Evolutionary conservation across 805 yeast genomes (phyloP), one percentile per base, ranked within the genome.

Genomic region (Hyphopichia homilentoma): DNA sequence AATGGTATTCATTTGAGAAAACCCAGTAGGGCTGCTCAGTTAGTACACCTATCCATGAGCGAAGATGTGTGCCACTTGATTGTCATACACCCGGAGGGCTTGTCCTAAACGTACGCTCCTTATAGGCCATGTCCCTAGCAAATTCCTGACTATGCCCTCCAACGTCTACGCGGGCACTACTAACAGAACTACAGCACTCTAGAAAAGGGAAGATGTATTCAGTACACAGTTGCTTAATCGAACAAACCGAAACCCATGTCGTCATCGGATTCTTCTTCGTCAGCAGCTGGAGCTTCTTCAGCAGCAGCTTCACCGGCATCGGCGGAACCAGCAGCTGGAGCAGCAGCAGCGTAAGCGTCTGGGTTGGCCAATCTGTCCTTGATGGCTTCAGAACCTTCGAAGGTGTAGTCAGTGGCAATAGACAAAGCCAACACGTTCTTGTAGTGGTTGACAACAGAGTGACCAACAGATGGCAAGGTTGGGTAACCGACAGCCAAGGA

Each of bases 301-400:
- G 75, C 86, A 40, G 73, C 84, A 43, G 76, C 83, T 45, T 75
- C 81, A 41, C 77, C 77, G 35, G 68, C 73, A 43, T 75, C 55
- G 57, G 85, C 78, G 56, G 94, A 86, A 64, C 84, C 83, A 59
- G 96, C 96, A 67, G 74, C 96, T 59, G 97, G 96, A 61, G 97
- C 97, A 74, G 96, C 94, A 62, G 97, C 83, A 66, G 97, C 98
- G 75, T 90, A 93, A 70, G 96, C 96, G 50, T 93, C 97, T 70
- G 99, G 99, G 94, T 93, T 90, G 70, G 96, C 97, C 61, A 93
- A 78, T 78, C 97, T 86, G 84, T 93, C 99, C 84, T 87, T 87
- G 78, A 93, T 82, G 54, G 90, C 89, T 79, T 89, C 99, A 55
- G 96, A 85, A 72, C 96, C 97, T 75, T 94, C 97, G 78, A 83